Percentiles rank a stretch among this genome's conserved stretches.
Conservation (phyloP, 306 rosid species). For the Sophora flavescens region DNA sequence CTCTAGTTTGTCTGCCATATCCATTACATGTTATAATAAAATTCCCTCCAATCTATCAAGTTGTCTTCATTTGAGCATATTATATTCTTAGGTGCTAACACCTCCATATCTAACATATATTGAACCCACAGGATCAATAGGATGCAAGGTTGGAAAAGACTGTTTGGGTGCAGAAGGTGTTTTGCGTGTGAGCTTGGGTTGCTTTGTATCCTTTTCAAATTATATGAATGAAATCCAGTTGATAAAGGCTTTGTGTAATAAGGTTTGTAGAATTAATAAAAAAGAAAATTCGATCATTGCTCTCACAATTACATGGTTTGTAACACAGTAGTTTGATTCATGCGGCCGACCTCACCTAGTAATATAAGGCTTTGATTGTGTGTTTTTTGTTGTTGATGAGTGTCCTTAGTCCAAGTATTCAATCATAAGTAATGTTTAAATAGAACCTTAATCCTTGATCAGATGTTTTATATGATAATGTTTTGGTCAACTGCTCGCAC, state of each 20-base stretch:
- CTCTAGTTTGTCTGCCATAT: no score
- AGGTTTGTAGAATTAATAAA: not conserved
- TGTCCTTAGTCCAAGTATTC: not conserved
- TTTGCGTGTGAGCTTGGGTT: conserved; percentile 94
- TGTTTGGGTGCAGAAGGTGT: conserved; percentile 95
- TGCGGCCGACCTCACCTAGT: not conserved
- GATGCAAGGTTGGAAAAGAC: conserved; percentile 70
- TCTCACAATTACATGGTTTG: not conserved
- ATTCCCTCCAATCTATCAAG: not conserved
- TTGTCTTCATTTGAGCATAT: not conserved
- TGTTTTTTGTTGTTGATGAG: not conserved
- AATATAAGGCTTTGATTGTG: no score
- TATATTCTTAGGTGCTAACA: not conserved
- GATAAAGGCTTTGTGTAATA: not conserved
- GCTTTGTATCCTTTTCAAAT: conserved; percentile 88
- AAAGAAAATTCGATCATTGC: not conserved
- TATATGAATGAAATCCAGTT: conserved; percentile 23
- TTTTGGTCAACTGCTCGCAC: conserved; percentile 80
- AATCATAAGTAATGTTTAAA: conserved; percentile 22
- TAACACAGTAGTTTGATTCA: not conserved
- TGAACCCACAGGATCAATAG: conserved; percentile 66
- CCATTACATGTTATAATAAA: no score
- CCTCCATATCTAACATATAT: conserved; percentile 19
- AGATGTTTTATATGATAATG: conserved; percentile 88
- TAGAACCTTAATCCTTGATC: conserved; percentile 65